Percentiles rank a stretch among this genome's conserved stretches.
Conservation (phyloP, 2,329 filamentous ascomycete species). For the Eurotiales sp. region DNA sequence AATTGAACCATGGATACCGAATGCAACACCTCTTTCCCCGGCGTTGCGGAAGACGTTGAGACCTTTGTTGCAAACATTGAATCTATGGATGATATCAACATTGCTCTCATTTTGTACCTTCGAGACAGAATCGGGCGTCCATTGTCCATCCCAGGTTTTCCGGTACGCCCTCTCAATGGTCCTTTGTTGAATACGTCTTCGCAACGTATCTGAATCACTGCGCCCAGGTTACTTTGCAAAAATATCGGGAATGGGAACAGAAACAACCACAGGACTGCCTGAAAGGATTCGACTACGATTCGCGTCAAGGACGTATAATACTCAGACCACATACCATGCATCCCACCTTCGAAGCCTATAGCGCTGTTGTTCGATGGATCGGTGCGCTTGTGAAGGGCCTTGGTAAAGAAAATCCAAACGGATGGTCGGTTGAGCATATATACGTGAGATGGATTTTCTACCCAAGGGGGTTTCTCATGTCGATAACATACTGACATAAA, state of each 20-base stretch:
- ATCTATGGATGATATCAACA: background rate
- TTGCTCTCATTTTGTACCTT: background rate
- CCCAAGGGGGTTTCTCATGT: background rate
- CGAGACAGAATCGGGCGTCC: background rate
- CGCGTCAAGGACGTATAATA: background rate
- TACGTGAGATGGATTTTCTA: background rate
- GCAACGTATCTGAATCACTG: too few species aligned
- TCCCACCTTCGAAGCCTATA: background rate
- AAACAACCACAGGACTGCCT: background rate
- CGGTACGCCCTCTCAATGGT: background rate
- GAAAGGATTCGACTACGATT: background rate
- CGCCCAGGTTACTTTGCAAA: background rate
- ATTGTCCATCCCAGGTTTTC: background rate
- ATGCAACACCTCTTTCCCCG: background rate
- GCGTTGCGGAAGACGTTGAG: background rate
- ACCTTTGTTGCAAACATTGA: background rate
- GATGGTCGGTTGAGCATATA: background rate
- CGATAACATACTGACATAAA: background rate
- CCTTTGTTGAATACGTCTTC: background rate
- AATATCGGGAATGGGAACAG: constrained; percentile 4
- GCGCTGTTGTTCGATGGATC: background rate
- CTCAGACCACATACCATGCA: background rate
- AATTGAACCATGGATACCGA: background rate
- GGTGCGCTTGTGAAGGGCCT: background rate
- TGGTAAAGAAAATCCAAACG: background rate